Base-by-base conservation (phyloP, 1,284 basidiomycete genomes). In the Anthracocystis walkeri region DNA sequence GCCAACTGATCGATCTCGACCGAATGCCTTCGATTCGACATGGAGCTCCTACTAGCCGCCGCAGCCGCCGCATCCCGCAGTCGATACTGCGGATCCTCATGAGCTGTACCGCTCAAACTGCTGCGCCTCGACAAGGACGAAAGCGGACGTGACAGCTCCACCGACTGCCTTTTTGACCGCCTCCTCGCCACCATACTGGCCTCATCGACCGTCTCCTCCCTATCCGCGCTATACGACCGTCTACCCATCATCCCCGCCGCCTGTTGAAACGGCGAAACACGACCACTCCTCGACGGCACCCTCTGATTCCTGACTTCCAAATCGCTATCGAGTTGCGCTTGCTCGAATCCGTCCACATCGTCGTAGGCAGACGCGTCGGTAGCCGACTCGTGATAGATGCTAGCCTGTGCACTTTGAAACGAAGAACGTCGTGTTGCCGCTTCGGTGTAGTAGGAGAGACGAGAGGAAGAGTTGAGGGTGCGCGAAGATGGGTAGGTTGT, bases 11-110 rank as follows among this genome's bases (percentile, higher is more conserved):
- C 65, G 3, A 68, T 61, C 31, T 74, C 62, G 20, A 51, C 49
- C 23, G 71, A 74, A 35, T 58, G 71, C 21, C 71, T 56, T 21
- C 58, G 61, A 7, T 27, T 31, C 21, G 62, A 58, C 23, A 59
- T 44, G 25, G 71, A 68, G 8, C 58, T 58, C 4, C 71, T 58
- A 18, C 29, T 45, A 18, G 71, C 71, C n/a, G 65, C 71, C 0
- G 71, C 71, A 20, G 65, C 55, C 14, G 71, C 71, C 20, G 71
- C 71, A 38, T 74, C 71, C 2, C 71, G 56, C 5, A 74, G 49
- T 44, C 65, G 57, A 38, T 44, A 14, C 4, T 74, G 53, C 7
- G 62, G 49, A 23, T 68, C 62, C 1, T 65, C 65, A 5, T 63
- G 33, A 6, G n/a, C 20, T 10, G 25, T 42, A 29, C 21, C 42